Evolutionary conservation across 2,329 filamentous ascomycete species (phyloP).

Genomic region (Gaeumannomyces tritici): DNA sequence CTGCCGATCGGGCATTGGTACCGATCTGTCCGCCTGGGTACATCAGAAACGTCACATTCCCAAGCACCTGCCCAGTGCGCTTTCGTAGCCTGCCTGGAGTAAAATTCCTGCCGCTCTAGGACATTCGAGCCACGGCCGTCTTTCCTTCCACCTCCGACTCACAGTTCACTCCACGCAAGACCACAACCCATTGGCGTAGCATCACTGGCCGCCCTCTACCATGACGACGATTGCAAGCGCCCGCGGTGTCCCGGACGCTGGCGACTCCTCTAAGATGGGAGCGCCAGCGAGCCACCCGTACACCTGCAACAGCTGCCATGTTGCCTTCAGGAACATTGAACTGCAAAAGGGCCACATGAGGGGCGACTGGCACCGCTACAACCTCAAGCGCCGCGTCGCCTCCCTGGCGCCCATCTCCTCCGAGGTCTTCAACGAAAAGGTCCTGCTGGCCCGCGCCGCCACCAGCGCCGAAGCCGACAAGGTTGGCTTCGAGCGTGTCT

Average conservation of each 20-base stretch:
- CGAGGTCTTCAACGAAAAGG: constrained; percentile 91
- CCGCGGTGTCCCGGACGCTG: constrained; percentile 18
- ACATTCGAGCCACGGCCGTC: too few relatives aligned
- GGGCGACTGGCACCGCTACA: constrained; percentile 98
- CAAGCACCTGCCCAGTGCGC: too few relatives aligned
- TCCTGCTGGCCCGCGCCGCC: constrained; percentile 78
- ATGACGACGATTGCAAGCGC: constrained; percentile 41
- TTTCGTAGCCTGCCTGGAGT: too few relatives aligned
- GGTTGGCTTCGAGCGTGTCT: constrained; percentile 78
- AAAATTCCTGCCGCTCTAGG: too few relatives aligned
- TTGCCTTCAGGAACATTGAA: constrained; percentile 90
- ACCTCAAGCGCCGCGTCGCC: constrained; percentile 88
- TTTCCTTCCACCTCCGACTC: not conserved
- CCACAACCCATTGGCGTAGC: not conserved
- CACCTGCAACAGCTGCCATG: constrained; percentile 96
- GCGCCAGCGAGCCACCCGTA: constrained; percentile 63
- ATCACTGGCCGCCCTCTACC: not conserved
- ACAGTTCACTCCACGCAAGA: not conserved
- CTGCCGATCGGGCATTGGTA: not conserved
- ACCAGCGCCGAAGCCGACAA: constrained; percentile 78
- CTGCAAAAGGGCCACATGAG: constrained; percentile 94
- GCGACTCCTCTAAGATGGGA: constrained; percentile 17
- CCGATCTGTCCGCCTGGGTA: not conserved
- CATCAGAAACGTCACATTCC: too few relatives aligned
- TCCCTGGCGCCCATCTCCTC: constrained; percentile 84